phyloP scores from a whole-genome alignment of 495 filamentous ascomycete species.

The Parachaetomium inaequale region DNA sequence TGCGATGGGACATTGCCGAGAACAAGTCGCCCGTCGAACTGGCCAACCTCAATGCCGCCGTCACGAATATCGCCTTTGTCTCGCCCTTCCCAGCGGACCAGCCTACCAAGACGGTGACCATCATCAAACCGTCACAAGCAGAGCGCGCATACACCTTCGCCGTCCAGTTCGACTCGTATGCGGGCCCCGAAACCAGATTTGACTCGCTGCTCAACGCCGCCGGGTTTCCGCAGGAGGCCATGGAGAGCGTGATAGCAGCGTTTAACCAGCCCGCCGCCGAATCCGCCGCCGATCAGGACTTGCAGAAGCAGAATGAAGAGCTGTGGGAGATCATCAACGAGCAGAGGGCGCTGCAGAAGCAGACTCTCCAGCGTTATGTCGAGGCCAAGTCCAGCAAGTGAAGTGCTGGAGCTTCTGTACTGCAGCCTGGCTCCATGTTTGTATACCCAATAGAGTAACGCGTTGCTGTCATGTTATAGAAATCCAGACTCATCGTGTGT shows the following conservation, averaged over 20 bases:
- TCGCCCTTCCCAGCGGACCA: constrained; percentile 52
- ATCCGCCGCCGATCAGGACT: constrained; percentile 33
- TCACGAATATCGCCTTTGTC: constrained; percentile 73
- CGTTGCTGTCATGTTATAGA: neutral
- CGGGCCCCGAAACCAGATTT: constrained; percentile 36
- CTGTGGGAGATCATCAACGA: constrained; percentile 51
- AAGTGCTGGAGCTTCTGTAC: constrained; percentile 1
- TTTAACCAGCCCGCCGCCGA: constrained; percentile 32
- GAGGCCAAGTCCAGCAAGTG: constrained; percentile 33
- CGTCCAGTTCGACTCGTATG: constrained; percentile 54
- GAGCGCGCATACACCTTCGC: constrained; percentile 66
- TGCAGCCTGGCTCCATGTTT: neutral
- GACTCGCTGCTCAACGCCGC: constrained; percentile 37
- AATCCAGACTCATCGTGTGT: no score
- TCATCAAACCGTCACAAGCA: constrained; percentile 70
- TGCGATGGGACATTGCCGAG: constrained; percentile 62
- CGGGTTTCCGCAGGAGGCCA: constrained; percentile 34
- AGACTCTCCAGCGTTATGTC: constrained; percentile 45
- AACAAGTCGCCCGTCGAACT: constrained; percentile 62
- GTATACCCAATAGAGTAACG: neutral
- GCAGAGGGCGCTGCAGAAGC: constrained; percentile 46
- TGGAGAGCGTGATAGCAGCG: constrained; percentile 29
- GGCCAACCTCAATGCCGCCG: constrained; percentile 66
- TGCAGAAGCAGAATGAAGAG: constrained; percentile 49
- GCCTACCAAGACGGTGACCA: constrained; percentile 52